Evolutionary conservation across 2,329 filamentous ascomycete species (phyloP), one percentile per base, ranked within the genome.

Genomic region (Diplodia intermedia): DNA sequence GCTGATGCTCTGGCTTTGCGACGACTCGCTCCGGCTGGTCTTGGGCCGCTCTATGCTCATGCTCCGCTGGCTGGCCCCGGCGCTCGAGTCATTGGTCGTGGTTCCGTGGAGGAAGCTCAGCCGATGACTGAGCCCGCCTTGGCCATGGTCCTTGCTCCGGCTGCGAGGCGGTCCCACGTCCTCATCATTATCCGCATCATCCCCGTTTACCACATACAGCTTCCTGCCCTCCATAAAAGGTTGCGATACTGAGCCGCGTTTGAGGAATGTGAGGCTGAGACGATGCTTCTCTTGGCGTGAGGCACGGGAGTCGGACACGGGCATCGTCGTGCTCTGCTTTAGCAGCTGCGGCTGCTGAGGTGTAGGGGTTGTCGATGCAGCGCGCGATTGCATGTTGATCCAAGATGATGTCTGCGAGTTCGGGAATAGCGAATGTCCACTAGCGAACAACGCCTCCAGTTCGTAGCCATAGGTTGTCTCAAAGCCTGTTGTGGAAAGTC

Each of bases 401-500:
- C 77, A 79, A 18, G 77, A 80, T 8, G 72, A 73, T 3, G 76
- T 75, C 5, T 77, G 76, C 7, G 78, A 78, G 68, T 76, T 70
- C 40, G 75, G 66, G 40, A 74, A 65, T 60, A 75, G 73, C n/a
- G 71, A 70, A 54, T 72, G 70, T 6, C 74, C 74, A 20, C 72
- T 70, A 5, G 80, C 80, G 69, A 78, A 77, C 1, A 85, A 73
- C 15, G 77, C 72, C 14, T 75, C 73, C 14, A 85, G 70, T 71
- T 85, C 83, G 18, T 77, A 75, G 26, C 76, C 75, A 69, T 82
- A 85, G 18, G 79, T 80, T 15, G 76, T 72, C 72, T 84, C 82
- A 69, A 85, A 84, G 18, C 81, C 79, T 81, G 67, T 8, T 70
- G 69, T 20, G 2, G 72, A 65, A 26, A 14, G 76, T 56, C 20